Conservation (phyloP, 108 stramenopile genomes). For the Bacterosira constricta region DNA sequence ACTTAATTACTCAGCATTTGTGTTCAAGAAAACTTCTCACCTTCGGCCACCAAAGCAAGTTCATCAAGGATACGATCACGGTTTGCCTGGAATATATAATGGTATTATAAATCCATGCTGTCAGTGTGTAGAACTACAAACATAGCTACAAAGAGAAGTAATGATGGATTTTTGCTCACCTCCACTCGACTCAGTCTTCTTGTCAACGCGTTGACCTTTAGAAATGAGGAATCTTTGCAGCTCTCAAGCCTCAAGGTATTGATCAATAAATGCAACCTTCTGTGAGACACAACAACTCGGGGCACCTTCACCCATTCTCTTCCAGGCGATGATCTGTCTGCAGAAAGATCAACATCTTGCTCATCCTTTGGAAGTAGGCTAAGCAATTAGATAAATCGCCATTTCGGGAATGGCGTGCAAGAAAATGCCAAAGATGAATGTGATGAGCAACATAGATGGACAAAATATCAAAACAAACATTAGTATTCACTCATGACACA, state of each 20-base stretch:
- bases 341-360: constrained; percentile 51
- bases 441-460: too few species aligned
- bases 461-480: too few species aligned
- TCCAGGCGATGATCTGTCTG: constrained; percentile 55
- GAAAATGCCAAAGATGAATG: too few species aligned
- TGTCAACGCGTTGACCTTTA: constrained; percentile 76
- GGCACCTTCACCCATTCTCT: constrained; percentile 83
- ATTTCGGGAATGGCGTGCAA: too few species aligned
- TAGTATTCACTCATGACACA: too few species aligned
- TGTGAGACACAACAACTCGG: constrained; percentile 60
- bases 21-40: neutral
- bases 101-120: neutral
- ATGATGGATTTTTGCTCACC: constrained; percentile 55
- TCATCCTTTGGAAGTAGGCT: constrained; percentile 74
- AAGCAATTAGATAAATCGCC: too few species aligned
- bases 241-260: constrained; percentile 75
- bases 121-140: neutral
- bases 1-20: neutral
- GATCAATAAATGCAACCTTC: constrained; percentile 70
- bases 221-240: constrained; percentile 77
- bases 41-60: constrained; percentile 16
- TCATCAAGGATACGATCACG: constrained; percentile 35
- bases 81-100: constrained; percentile 16
- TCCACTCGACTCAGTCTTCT: constrained; percentile 74
- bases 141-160: too few species aligned